Conservation (phyloP, 2,329 filamentous ascomycete genomes). For the Penicillium sp. region DNA sequence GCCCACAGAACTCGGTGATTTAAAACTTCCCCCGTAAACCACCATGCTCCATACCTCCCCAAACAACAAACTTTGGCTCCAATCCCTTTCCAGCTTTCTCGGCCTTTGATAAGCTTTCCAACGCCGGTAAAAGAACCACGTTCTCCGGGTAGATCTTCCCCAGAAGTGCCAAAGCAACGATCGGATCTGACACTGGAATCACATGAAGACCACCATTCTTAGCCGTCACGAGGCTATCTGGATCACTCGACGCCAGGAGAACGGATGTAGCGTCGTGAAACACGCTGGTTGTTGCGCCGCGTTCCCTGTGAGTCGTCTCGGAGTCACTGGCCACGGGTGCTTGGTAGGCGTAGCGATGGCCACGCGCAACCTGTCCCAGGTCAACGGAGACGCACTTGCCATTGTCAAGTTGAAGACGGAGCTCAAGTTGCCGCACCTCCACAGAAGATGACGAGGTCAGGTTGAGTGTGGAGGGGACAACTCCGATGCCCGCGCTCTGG, state of each 20-base stretch:
- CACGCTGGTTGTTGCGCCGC: background rate
- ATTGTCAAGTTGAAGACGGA: slow-evolving; percentile 7
- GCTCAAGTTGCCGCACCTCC: slow-evolving; percentile 4
- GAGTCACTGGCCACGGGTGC: too few relatives aligned
- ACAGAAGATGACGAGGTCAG: too few relatives aligned
- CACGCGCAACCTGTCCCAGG: slow-evolving; percentile 19
- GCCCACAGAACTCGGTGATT: too few relatives aligned
- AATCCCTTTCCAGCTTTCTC: slow-evolving; percentile 15
- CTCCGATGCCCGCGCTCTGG: background rate
- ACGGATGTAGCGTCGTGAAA: too few relatives aligned
- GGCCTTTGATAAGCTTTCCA: slow-evolving; percentile 3
- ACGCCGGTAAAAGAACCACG: slow-evolving; percentile 11
- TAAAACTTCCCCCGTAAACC: background rate
- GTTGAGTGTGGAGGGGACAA: background rate
- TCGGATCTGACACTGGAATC: slow-evolving; percentile 7
- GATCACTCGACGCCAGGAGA: background rate
- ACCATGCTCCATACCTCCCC: slow-evolving; percentile 13
- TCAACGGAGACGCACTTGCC: slow-evolving; percentile 11
- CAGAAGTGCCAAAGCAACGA: slow-evolving; percentile 15
- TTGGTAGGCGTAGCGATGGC: slow-evolving; percentile 18
- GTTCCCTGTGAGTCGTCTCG: background rate
- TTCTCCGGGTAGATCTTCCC: slow-evolving; percentile 23
- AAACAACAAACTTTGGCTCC: slow-evolving; percentile 18
- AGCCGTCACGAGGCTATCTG: slow-evolving; percentile 5
- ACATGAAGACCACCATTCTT: slow-evolving; percentile 16